Evolutionary conservation across 768 basidiomycete species (phyloP), one percentile per base, ranked within the genome.

Genomic region (Termitomyces sp.): DNA sequence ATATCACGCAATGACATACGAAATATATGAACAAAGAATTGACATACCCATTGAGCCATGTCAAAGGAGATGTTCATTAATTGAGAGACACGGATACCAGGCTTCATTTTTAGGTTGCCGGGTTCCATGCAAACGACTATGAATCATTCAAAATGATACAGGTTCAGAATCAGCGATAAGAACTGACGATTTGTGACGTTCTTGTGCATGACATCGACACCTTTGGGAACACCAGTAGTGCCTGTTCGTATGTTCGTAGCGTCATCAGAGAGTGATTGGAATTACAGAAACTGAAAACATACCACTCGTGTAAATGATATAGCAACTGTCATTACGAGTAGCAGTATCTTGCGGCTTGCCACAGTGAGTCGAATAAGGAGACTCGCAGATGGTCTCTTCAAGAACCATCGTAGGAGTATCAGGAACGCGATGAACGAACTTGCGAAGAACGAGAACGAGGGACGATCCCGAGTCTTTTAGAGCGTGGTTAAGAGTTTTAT

Each of bases 271-370:
- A n/a, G n/a, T n/a, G n/a, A n/a, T n/a, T 13, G 7, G 15, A 12
- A 29, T 20, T 5, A 31, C 27, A 29, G 27, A 22, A 18, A 16
- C 12, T 33, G 48, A 36, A 59, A 7, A 61, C 76, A 39, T 62
- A 83, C 82, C 82, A 52, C 81, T 81, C 7, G 82, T 84, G 64
- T 83, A 85, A 46, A 85, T 83, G 35, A 83, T 76, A 68, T 83
- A 83, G 12, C 73, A 75, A 35, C 77, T 76, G 57, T 82, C 75
- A 10, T 65, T 67, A 23, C 72, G 58, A n/a, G 63, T 67, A 11
- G 71, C 69, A 39, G 64, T 51, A 56, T 79, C 76, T 44, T 68
- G 58, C 5, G 70, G 73, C 52, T 73, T 76, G 25, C 60, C 42
- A 57, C 76, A 75, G 56, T 70, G 67, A 12, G 42, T 46, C 10